Conservation (phyloP, 495 filamentous ascomycete genomes). For the Penicillium robsamsonii region DNA sequence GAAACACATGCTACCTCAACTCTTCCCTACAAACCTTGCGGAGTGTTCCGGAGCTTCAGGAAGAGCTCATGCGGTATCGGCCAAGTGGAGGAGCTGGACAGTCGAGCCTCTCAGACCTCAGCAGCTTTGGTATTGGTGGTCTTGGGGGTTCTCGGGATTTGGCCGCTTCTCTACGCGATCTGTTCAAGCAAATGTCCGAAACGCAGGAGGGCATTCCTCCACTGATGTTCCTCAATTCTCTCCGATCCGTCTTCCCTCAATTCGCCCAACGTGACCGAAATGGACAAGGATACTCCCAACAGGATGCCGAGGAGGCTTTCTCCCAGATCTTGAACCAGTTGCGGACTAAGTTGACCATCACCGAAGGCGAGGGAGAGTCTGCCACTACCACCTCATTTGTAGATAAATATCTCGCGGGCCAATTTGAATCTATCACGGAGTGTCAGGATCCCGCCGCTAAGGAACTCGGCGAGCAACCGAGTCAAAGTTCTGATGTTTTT, state of each 20-base stretch:
- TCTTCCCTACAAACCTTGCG: conserved; percentile 88
- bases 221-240: conserved; percentile 76
- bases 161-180: conserved; percentile 73
- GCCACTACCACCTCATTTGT: conserved; percentile 66
- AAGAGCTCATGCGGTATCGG: conserved; percentile 70
- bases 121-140: conserved; percentile 59
- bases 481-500: conserved; percentile 67
- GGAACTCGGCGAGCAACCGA: conserved; percentile 72
- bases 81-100: conserved; percentile 36
- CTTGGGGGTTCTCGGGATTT: conserved; percentile 66
- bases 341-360: conserved; percentile 71
- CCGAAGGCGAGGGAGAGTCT: conserved; percentile 47
- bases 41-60: conserved; percentile 86
- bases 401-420: conserved; percentile 84
- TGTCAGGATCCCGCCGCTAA: conserved; percentile 79
- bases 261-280: conserved; percentile 83
- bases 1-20: conserved; percentile 98
- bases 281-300: conserved; percentile 84
- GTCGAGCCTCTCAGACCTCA: conserved; percentile 47
- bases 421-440: conserved; percentile 70
- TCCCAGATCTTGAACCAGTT: conserved; percentile 91
- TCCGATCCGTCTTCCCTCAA: conserved; percentile 83
- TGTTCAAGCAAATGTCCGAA: conserved; percentile 91
- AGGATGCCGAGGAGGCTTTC: conserved; percentile 98
- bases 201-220: conserved; percentile 89